Evolutionary conservation across 2,329 filamentous ascomycete genomes (phyloP), one percentile per base, ranked within the genome.

Genomic region (Microcyclospora pomicola): DNA sequence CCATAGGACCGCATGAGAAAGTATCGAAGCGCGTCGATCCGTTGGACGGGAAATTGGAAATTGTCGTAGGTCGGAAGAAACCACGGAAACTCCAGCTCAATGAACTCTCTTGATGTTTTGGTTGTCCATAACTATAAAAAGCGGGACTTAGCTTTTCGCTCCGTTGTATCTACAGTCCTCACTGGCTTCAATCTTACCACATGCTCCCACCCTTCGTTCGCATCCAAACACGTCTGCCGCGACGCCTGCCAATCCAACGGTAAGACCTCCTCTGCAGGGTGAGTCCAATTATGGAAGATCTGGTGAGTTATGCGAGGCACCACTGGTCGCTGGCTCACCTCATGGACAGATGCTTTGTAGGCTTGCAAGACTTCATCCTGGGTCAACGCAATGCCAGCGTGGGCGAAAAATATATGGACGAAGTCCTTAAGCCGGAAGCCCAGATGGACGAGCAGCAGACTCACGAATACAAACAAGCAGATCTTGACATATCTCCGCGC

Each of bases 1-100:
- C 82, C 82, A 54, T 73, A 85, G 58, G 82, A 73, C 36, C 75
- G 69, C 24, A 87, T 67, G 10, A 85, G 66, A 54, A 87, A 86
- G 62, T 86, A 87, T 39, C 81, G 72, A 49, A 87, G 15, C 27
- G 79, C 68, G 52, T 86, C 81, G 38, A 81, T 78, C 41, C 80
- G 73, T 60, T 85, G 79, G 46, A 86, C 83, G n/a, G 77, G 75
- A n/a, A 30, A n/a, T 30, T 30, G 9, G 28, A 9, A 30, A 30
- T 30, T 30, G 28, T 30, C 28, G 28, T 30, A 30, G 9, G 28
- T 30, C 9, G 28, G 28, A 9, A 30, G 28, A 30, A 30, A 30
- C 28, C 28, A 30, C 9, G 28, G 9, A n/a, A 9, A 30, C n/a
- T 30, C 28, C n/a, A 9, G 9, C n/a, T 30, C 28, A 9, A 30